Evolutionary conservation across 2,329 filamentous ascomycete species (phyloP), one percentile per base, ranked within the genome.

Genomic region (Pseudocercospora macadamiae): DNA sequence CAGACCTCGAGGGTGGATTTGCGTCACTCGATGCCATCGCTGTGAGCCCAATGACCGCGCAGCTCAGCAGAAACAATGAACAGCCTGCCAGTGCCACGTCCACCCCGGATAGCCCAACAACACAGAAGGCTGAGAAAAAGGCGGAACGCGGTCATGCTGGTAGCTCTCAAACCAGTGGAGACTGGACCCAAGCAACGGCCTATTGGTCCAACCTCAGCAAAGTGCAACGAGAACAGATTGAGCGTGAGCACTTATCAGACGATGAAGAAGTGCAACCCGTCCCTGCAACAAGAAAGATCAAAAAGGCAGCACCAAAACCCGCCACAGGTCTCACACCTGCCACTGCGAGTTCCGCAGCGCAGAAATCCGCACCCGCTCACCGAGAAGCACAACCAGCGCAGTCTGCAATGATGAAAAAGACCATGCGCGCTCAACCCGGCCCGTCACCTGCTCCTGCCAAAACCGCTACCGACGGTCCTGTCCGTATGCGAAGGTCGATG

Each of bases 1-100:
- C 84, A 0, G 86, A 90, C 12, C 69, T 80, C 3, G 86, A 89
- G 2, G 83, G 84, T 47, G 89, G 87, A 0, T 93, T 91, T 67
- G 80, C 86, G 68, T 92, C 89, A 3, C 79, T 93, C 6, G 83
- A 92, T 72, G 89, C 89, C 9, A 83, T 92, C 7, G 81, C 91
- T 1, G 83, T 87, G 18, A 85, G 81, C 47, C 85, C 88, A 3
- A 66, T 79, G 1, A 48, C 32, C 48, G 25, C 30, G 34, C n/a
- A 16, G 47, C 18, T 56, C 5, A 34, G 34, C n/a, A 23, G 47
- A 14, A 7, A 4, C n/a, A 21, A 49, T 30, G 5, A 28, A 5
- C 26, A 9, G n/a, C 32, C 47, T 2, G 18, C 47, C 25, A 54
- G 56, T 19, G 34, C 64, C 2, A 49, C 57, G 16, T 59, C 65